These are phyloP conservation scores for Colletotrichum costaricense DNA, from an alignment of 2,329 filamentous ascomycete species.

Conservation along the genomic window DNA sequence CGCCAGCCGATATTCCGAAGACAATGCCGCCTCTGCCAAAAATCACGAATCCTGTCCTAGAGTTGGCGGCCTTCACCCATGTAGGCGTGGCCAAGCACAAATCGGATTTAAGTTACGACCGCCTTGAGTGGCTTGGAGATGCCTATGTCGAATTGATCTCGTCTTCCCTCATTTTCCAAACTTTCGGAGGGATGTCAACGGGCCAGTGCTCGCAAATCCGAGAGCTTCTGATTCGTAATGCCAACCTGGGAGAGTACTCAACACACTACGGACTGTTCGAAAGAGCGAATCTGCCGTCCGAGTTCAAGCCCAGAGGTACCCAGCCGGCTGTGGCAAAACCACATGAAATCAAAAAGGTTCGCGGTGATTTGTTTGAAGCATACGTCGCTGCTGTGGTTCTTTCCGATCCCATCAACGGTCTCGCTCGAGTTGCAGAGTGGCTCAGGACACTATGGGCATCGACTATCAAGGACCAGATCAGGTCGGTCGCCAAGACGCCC, in stretches of 20 bases:
- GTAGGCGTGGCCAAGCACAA: conserved; percentile 55
- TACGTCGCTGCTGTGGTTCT: conserved; percentile 85
- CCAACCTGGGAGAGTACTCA: conserved; percentile 78
- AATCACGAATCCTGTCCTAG: conserved; percentile 69
- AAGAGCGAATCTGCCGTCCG: conserved; percentile 67
- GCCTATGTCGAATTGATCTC: conserved; percentile 85
- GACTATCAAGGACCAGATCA: conserved; percentile 68
- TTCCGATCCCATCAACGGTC: conserved; percentile 72
- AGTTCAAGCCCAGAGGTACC: conserved; percentile 46
- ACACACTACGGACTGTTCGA: conserved; percentile 77
- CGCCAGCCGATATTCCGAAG: conserved; percentile 58
- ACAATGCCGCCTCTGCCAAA: conserved; percentile 69
- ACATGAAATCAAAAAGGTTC: conserved; percentile 72
- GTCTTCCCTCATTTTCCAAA: conserved; percentile 79
- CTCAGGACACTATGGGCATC: conserved; percentile 79
- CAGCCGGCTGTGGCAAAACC: conserved; percentile 52
- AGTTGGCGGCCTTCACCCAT: conserved; percentile 76
- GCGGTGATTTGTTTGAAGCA: conserved; percentile 90
- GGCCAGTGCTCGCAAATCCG: conserved; percentile 81
- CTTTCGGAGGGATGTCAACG: conserved; percentile 72
- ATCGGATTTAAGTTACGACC: conserved; percentile 74
- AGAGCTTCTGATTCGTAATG: conserved; percentile 84
- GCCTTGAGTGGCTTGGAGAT: conserved; percentile 90
- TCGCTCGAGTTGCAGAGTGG: conserved; percentile 74
- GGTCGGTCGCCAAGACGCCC: conserved; percentile 25